A percentile compares a stretch with the other conserved stretches of the same genome.
Conservation (phyloP, 176 grass and related monocot genomes). For the Pontederia paniculata region DNA sequence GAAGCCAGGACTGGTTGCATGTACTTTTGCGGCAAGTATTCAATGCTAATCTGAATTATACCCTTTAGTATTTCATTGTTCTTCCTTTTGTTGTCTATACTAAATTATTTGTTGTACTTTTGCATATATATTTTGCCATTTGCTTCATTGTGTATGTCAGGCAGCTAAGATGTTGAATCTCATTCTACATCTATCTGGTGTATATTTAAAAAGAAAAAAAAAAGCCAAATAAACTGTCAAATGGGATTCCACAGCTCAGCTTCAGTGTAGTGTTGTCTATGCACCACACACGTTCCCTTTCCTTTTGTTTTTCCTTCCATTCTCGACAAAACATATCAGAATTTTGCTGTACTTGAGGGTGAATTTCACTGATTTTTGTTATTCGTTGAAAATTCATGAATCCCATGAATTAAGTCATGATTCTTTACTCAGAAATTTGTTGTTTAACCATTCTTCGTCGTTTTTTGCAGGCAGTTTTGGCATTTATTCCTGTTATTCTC, state of each 20-base stretch:
- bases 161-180: too few species aligned
- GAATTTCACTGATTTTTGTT: neutral
- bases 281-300: too few species aligned
- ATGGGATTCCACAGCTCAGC: too few species aligned
- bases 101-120: neutral
- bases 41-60: neutral
- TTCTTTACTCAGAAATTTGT: neutral
- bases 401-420: neutral
- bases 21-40: constrained; percentile 61
- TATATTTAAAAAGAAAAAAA: too few species aligned
- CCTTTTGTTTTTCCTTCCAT: too few species aligned
- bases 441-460: neutral
- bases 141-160: too few species aligned
- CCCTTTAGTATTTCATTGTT: neutral
- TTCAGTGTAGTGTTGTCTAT: too few species aligned
- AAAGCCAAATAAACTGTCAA: too few species aligned
- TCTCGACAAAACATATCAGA: too few species aligned
- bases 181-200: too few species aligned
- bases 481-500: constrained; percentile 36
- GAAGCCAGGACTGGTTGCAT: constrained; percentile 50
- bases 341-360: too few species aligned
- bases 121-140: neutral
- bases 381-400: neutral
- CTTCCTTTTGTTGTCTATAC: neutral
- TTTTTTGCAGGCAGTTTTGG: constrained; percentile 45